Conservation (phyloP, 2,329 filamentous ascomycete species). For the Colletotrichum sp. region DNA sequence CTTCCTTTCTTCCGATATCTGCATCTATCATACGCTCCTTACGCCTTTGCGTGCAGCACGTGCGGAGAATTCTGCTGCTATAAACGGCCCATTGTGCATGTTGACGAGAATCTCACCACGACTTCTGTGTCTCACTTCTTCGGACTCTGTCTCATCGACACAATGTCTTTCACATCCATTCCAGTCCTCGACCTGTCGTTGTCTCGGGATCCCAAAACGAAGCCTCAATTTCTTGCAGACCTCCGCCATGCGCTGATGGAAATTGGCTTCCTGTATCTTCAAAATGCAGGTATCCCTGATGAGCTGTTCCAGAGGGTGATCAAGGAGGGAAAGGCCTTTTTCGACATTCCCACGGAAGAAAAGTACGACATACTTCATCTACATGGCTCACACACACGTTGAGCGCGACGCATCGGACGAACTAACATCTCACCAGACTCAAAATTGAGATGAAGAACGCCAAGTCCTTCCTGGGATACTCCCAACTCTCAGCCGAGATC, state of each 20-base stretch:
- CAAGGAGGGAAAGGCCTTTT: conserved; percentile 73
- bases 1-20: neutral
- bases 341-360: conserved; percentile 76
- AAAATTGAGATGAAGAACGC: conserved; percentile 78
- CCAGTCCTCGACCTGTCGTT: conserved; percentile 78
- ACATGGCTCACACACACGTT: neutral
- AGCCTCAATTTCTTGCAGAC: conserved; percentile 72
- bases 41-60: neutral
- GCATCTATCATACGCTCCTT: neutral
- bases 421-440: conserved; percentile 43
- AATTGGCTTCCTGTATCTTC: conserved; percentile 88
- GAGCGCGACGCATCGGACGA: neutral
- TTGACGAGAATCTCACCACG: neutral
- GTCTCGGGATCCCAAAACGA: conserved; percentile 67
- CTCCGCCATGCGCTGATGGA: conserved; percentile 80
- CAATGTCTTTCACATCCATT: conserved; percentile 75
- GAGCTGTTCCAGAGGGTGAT: conserved; percentile 70
- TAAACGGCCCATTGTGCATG: neutral
- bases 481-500: conserved; percentile 68
- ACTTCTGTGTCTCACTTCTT: neutral
- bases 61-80: neutral
- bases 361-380: conserved; percentile 57
- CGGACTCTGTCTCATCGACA: neutral
- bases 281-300: conserved; percentile 76
- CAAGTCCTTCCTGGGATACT: conserved; percentile 74